phyloP scores from a whole-genome alignment of 306 rosid genomes.

The Pyrus betulifolia region DNA sequence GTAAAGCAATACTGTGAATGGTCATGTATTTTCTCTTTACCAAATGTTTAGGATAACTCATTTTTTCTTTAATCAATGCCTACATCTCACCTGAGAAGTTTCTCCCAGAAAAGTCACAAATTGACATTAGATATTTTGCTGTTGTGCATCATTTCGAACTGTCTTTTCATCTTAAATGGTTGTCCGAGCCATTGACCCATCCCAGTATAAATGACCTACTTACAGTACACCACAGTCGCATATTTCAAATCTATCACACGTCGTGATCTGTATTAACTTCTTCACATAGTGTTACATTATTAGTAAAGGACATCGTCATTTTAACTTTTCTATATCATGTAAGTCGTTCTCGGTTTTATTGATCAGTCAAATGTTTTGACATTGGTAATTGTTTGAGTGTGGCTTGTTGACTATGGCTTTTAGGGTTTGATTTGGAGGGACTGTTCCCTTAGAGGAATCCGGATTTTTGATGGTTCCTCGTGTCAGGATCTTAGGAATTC shows the following conservation, averaged over 20 bases:
- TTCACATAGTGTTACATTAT: neutral
- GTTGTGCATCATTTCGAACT: neutral
- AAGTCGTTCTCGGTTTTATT: no score
- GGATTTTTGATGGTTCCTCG: no score
- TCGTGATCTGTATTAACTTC: neutral
- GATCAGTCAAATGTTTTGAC: neutral
- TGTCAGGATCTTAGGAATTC: accelerated
- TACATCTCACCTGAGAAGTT: neutral
- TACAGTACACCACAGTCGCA: accelerated
- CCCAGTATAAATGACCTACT: neutral
- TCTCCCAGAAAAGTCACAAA: neutral
- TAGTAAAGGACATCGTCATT: accelerated
- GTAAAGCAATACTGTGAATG: neutral
- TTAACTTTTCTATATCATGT: neutral
- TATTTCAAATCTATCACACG: accelerated
- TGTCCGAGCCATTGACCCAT: neutral
- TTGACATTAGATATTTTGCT: neutral
- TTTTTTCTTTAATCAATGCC: neutral
- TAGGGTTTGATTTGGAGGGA: neutral
- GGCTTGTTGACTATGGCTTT: neutral
- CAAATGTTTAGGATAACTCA: neutral
- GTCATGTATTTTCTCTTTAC: no score
- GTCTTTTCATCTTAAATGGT: neutral
- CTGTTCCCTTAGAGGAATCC: neutral
- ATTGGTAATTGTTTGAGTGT: neutral